These are phyloP conservation scores for Ganoderma multipileum DNA, from an alignment of 1,284 basidiomycete genomes.

Conservation along the genomic window DNA sequence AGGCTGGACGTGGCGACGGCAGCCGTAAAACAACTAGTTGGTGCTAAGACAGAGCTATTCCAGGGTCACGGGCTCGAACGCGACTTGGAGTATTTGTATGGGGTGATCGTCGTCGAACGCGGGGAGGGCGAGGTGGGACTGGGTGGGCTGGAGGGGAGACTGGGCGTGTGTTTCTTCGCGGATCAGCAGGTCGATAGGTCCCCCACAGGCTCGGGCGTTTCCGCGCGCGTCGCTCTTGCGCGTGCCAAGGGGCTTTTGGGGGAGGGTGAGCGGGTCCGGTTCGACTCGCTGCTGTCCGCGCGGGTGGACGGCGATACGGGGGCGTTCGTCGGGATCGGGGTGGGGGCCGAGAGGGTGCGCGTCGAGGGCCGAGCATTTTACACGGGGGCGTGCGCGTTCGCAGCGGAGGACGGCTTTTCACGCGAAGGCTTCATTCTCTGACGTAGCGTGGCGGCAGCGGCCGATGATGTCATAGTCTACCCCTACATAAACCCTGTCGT, in stretches of 20 bases:
- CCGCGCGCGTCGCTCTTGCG: constrained; percentile 48
- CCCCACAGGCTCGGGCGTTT: constrained; percentile 50
- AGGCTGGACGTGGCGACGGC: constrained; percentile 43
- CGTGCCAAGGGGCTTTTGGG: constrained; percentile 39
- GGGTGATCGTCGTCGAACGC: constrained; percentile 46
- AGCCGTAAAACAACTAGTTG: constrained; percentile 36
- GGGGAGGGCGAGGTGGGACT: constrained; percentile 22
- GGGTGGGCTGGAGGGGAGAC: constrained; percentile 31
- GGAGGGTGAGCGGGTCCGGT: constrained; percentile 40
- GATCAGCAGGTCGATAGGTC: constrained; percentile 52
- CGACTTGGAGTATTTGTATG: constrained; percentile 47
- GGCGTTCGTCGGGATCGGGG: constrained; percentile 42
- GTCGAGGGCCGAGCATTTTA: constrained; percentile 44
- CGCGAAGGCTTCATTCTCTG: constrained; percentile 31
- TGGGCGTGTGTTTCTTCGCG: constrained; percentile 49
- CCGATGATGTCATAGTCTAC: constrained; percentile 29
- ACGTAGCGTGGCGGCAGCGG: constrained; percentile 27
- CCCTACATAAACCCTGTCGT: constrained; percentile 26
- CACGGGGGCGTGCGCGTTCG: constrained; percentile 41
- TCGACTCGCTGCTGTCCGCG: constrained; percentile 43
- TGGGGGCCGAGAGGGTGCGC: constrained; percentile 36
- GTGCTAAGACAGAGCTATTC: constrained; percentile 36
- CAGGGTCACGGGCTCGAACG: constrained; percentile 40
- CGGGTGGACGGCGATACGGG: constrained; percentile 30
- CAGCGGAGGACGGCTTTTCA: constrained; percentile 31